Base-by-base conservation (phyloP, 2,329 filamentous ascomycete species). In the Cryphonectria radicalis region DNA sequence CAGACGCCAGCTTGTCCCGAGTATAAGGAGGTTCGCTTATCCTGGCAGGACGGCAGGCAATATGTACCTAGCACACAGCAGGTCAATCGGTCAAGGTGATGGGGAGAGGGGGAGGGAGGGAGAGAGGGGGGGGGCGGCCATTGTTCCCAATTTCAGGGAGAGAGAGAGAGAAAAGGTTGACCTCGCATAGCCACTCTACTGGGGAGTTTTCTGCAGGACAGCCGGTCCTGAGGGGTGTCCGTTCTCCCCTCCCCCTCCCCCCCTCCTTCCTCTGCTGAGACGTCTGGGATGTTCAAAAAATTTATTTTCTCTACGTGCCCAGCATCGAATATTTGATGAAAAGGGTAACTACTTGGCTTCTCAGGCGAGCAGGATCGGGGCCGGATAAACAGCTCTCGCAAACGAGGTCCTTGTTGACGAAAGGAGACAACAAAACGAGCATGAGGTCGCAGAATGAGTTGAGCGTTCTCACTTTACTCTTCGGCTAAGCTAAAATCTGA, bases 401-500 rank as follows among this genome's bases (percentile, higher is more conserved):
- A 17, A 68, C 17, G 55, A 60, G n/a, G n/a, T 50, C 42, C 66
- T 46, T 43, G 50, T 71, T 71, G 43, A 55, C 40, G n/a, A 55
- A 55, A 28, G 13, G 25, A 28, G n/a, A 11, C 5, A 50, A 35
- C 17, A 17, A 59, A 37, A 32, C 28, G 2, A 19, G 57, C 3
- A 55, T 46, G 35, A 55, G 32, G 40, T 55, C 25, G 28, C 37
- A 28, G 13, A 57, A 8, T 19, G 25, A 37, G 53, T 59, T 59
- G 57, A 64, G 32, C 19, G 2, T 28, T 19, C 19, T 32, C 28
- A 32, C 28, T 32, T 32, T 60, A 35, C 50, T 50, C 25, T 42
- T 65, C 55, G 63, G 67, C 66, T 63, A 25, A 35, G 35, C 70
- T 71, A 71, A 69, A 69, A 63, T 66, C 70, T 71, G 63, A 71